These are phyloP conservation scores for Pythium insidiosum DNA, from an alignment of 352 stramenopile genomes.

Conservation along the genomic window DNA sequence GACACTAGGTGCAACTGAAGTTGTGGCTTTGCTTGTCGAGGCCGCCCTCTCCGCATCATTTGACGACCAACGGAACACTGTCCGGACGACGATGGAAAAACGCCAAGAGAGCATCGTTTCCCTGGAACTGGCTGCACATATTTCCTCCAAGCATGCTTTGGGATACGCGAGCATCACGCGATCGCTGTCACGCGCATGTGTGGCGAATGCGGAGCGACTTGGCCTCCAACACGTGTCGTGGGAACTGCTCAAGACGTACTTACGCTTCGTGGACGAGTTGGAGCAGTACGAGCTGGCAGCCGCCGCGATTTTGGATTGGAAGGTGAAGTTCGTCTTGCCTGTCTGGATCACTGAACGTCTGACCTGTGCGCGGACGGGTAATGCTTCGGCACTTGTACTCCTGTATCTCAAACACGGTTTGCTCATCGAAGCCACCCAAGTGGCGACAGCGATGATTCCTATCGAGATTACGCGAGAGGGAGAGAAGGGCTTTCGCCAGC, in stretches of 20 bases:
- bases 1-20: constrained; percentile 47
- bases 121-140: constrained; percentile 46
- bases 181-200: constrained; percentile 58
- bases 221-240: constrained; percentile 33
- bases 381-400: constrained; percentile 43
- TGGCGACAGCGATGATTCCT: constrained; percentile 38
- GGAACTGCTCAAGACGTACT: constrained; percentile 43
- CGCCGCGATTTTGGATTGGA: constrained; percentile 46
- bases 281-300: constrained; percentile 51
- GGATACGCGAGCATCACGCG: constrained; percentile 39
- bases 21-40: constrained; percentile 51
- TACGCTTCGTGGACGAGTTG: constrained; percentile 27
- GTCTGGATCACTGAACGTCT: constrained; percentile 43
- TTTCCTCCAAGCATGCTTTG: constrained; percentile 21
- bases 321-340: constrained; percentile 58
- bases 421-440: constrained; percentile 46
- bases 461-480: constrained; percentile 28
- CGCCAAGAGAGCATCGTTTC: constrained; percentile 30
- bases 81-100: constrained; percentile 29
- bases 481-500: constrained; percentile 27
- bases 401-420: constrained; percentile 55
- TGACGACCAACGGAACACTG: too few relatives aligned
- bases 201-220: constrained; percentile 34
- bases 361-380: constrained; percentile 24
- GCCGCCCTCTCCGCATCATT: too few relatives aligned